Conservation (phyloP, 31 red algal species). For the Bonnemaisonia californica region DNA sequence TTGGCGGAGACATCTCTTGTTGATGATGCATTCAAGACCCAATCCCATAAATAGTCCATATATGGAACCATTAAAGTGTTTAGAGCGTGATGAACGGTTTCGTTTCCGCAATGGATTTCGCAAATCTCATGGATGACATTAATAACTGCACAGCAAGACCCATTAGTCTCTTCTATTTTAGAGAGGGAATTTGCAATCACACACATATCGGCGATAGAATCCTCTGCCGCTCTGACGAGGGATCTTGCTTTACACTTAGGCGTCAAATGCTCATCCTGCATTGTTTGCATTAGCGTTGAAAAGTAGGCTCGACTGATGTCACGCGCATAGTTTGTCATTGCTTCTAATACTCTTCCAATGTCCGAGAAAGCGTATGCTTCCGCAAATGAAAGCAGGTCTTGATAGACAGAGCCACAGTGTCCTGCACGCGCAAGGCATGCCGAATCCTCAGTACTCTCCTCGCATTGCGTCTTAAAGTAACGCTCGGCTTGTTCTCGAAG, state of each 20-base stretch:
- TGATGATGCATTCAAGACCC: constrained; percentile 51
- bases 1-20: constrained; percentile 30
- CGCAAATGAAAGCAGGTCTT: constrained; percentile 54
- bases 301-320: constrained; percentile 27
- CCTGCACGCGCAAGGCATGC: constrained; percentile 26
- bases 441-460: not conserved
- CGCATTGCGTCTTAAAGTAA: not conserved
- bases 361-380: constrained; percentile 17
- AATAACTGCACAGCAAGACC: constrained; percentile 23
- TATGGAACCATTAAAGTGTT: constrained; percentile 33
- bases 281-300: constrained; percentile 1
- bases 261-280: not conserved
- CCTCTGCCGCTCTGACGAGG: constrained; percentile 37
- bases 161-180: constrained; percentile 46
- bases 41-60: constrained; percentile 54
- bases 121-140: constrained; percentile 10
- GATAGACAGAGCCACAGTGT: constrained; percentile 37
- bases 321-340: constrained; percentile 37
- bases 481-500: not conserved
- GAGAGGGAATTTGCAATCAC: constrained; percentile 20
- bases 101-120: constrained; percentile 1
- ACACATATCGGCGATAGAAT: constrained; percentile 28
- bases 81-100: constrained; percentile 25
- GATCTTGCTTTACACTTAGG: constrained; percentile 12
- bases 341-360: constrained; percentile 23